These are phyloP conservation scores for Amoeboaphelidium protococcarum DNA, from an alignment of 371 early-diverging fungal genomes.

Conservation along the genomic window DNA sequence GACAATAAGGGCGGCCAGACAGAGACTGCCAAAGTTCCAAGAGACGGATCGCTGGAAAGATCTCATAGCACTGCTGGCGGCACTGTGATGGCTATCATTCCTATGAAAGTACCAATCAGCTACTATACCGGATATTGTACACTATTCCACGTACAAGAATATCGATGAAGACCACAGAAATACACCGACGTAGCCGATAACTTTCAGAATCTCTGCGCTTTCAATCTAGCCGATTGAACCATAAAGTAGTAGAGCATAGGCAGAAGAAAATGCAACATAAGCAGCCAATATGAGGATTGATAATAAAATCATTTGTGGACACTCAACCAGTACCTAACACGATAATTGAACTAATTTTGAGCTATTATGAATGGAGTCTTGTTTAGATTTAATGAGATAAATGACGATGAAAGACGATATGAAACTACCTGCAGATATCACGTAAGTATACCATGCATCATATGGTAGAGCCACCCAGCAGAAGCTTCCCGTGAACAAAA, in stretches of 20 bases:
- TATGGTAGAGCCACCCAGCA: not conserved
- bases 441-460: not conserved
- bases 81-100: not conserved
- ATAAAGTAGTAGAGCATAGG: not conserved
- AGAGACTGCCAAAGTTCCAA: not conserved
- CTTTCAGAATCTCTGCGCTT: not conserved
- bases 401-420: not conserved
- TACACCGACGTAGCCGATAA: not conserved
- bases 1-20: not conserved
- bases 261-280: not conserved
- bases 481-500: not conserved
- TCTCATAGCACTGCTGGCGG: not conserved
- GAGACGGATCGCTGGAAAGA: not conserved
- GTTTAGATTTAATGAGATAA: not conserved
- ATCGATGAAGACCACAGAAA: not conserved
- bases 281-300: not conserved
- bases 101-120: not conserved
- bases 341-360: not conserved
- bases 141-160: not conserved
- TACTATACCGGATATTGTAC: not conserved
- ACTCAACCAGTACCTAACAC: not conserved
- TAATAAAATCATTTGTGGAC: not conserved
- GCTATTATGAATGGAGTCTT: not conserved
- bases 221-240: not conserved
- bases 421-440: not conserved